Evolutionary conservation across 2,329 filamentous ascomycete species (phyloP), one percentile per base, ranked within the genome.

Genomic region (Achaetomium macrosporum): DNA sequence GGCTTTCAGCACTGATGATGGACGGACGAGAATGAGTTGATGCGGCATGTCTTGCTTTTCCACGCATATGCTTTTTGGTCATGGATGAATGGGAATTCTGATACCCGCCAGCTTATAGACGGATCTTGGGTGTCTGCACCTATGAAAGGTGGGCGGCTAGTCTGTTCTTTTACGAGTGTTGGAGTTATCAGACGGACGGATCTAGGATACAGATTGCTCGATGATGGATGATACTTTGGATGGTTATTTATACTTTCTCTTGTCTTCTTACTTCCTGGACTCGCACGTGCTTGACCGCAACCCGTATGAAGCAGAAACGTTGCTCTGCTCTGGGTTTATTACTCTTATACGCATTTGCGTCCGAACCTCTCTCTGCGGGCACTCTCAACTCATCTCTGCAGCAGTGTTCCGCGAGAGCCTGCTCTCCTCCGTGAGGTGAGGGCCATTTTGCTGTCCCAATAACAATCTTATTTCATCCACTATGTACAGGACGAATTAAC

Each of bases 81-180:
- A 44, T n/a, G 45, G 33, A 30, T 35, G 20, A 47, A 31, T 35
- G 29, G 39, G 39, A 42, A 39, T 25, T 46, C 6, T 46, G 51
- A 54, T 54, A 54, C 51, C 51, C 51, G 37, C 51, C 47, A 42
- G 47, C 42, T 47, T 47, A 50, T 54, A 54, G 47, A 50, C 42
- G 33, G 25, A 33, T 39, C 13, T n/a, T 47, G 35, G 51, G 36
- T 48, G 50, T 48, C 44, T 11, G 16, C 25, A n/a, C 39, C 15
- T 20, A 15, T 37, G 15, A 29, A 37, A 39, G 17, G 42, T 30
- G 36, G 42, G 30, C 42, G 41, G 31, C 33, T n/a, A 13, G 45
- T 30, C 44, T 31, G n/a, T 17, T 4, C 10, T 41, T 29, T 35
- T 12, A 29, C 15, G 20, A 29, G 19, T 36, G 1, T 36, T 20